Evolutionary conservation across 2,329 filamentous ascomycete genomes (phyloP).

Genomic region (Diaporthe velutina): DNA sequence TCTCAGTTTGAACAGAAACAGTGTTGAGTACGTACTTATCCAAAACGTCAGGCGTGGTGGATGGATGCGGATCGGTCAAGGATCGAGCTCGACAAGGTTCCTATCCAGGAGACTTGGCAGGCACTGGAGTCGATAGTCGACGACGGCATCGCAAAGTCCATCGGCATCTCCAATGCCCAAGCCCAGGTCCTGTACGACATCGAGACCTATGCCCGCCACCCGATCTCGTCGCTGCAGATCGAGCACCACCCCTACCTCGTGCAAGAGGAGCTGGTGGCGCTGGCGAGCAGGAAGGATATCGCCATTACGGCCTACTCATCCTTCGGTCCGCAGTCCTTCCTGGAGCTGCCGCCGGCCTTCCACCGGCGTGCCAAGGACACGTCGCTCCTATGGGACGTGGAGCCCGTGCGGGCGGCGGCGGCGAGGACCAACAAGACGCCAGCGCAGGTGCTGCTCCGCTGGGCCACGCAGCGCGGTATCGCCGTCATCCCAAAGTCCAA

Average conservation of each 20-base stretch:
- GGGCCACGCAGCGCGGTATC: not conserved
- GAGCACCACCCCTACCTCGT: slow-evolving; percentile 10
- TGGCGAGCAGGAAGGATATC: not conserved
- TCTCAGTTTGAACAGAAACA: too few relatives aligned
- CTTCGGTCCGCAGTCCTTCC: slow-evolving; percentile 3
- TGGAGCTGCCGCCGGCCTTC: slow-evolving; percentile 5
- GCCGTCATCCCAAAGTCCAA: slow-evolving; percentile 2
- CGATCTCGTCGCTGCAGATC: slow-evolving; percentile 6
- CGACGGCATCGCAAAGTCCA: slow-evolving; percentile 6
- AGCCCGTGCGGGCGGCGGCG: not conserved
- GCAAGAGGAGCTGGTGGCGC: not conserved
- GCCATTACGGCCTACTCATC: slow-evolving; percentile 3
- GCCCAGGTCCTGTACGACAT: slow-evolving; percentile 4
- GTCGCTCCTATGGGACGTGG: not conserved
- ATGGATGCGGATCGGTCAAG: not conserved
- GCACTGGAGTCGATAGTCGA: slow-evolving; percentile 5
- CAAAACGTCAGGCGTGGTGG: not conserved
- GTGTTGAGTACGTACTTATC: not conserved
- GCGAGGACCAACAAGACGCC: not conserved
- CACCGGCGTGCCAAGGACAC: not conserved
- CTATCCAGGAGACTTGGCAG: slow-evolving; percentile 5
- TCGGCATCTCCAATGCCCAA: slow-evolving; percentile 10
- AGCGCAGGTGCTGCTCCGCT: not conserved
- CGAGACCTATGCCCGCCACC: slow-evolving; percentile 11
- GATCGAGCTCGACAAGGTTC: not conserved